phyloP scores from a whole-genome alignment of 2,329 filamentous ascomycete genomes.

The Parasarocladium wereldwijsianum region DNA sequence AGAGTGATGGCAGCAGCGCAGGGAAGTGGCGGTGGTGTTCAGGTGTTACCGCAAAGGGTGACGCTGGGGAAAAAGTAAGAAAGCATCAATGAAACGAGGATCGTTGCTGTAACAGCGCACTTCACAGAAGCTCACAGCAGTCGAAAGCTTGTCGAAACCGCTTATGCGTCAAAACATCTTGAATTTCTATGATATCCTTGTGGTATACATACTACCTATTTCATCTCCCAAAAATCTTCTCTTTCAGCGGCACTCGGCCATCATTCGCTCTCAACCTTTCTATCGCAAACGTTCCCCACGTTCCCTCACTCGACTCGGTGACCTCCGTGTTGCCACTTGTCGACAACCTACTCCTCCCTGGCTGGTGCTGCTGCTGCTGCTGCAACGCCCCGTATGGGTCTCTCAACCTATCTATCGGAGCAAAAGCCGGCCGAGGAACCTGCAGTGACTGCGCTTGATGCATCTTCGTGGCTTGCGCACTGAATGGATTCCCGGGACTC shows the following conservation, averaged over 20 bases:
- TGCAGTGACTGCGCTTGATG: neutral
- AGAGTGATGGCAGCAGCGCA: conserved; percentile 24
- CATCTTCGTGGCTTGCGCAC: neutral
- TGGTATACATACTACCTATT: too few relatives aligned
- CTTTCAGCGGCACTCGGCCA: conserved; percentile 1
- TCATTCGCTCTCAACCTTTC: conserved; percentile 3
- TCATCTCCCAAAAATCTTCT: conserved; percentile 1
- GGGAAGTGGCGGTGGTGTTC: conserved; percentile 14
- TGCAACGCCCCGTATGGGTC: neutral
- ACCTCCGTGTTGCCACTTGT: conserved; percentile 2
- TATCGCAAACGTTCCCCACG: conserved; percentile 2
- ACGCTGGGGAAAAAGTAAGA: conserved; percentile 16
- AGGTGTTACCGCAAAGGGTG: conserved; percentile 23
- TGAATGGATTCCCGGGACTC: neutral
- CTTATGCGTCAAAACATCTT: too few relatives aligned
- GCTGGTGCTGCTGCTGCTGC: neutral
- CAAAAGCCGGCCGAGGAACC: neutral
- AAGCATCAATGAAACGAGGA: neutral
- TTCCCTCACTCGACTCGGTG: neutral
- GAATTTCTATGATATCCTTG: too few relatives aligned
- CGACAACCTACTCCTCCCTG: too few relatives aligned
- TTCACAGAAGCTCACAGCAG: too few relatives aligned
- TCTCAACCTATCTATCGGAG: neutral
- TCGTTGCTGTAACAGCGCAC: too few relatives aligned
- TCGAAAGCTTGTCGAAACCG: conserved; percentile 8